Percentiles rank a stretch among this genome's conserved stretches.
phyloP scores from a whole-genome alignment of 2,329 filamentous ascomycete species.

The Grosmannia clavigera region DNA sequence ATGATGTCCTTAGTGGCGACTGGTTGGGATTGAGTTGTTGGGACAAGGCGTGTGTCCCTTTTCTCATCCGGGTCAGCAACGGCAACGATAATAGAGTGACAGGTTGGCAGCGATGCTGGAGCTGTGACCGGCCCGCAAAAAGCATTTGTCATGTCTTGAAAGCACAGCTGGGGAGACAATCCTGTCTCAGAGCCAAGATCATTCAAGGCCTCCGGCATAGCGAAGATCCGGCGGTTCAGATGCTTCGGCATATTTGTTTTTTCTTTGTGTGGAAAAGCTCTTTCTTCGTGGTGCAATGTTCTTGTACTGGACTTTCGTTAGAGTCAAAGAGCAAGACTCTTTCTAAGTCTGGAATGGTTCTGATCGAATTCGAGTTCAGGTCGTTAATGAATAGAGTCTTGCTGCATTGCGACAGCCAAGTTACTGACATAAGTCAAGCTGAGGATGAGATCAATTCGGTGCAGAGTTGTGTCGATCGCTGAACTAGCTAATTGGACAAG shows the following conservation, averaged over 20 bases:
- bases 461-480: not conserved
- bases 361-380: not conserved
- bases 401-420: not conserved
- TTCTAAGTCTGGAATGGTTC: not conserved
- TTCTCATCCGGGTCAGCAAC: not conserved
- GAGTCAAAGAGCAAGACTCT: not conserved
- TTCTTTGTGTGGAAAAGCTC: not conserved
- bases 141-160: not conserved
- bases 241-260: not conserved
- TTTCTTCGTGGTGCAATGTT: not conserved
- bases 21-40: not conserved
- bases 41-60: not conserved
- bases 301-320: not conserved
- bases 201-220: conserved; percentile 4
- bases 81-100: not conserved
- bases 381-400: not conserved
- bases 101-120: not conserved
- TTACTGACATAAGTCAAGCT: not conserved
- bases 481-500: not conserved
- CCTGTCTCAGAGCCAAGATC: conserved; percentile 2
- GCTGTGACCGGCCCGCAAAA: not conserved
- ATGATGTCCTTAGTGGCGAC: not conserved
- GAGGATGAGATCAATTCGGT: not conserved
- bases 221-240: not conserved
- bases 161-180: not conserved